phyloP scores from a whole-genome alignment of 176 grass and related monocot genomes.

The Coix lacrymajobi region DNA sequence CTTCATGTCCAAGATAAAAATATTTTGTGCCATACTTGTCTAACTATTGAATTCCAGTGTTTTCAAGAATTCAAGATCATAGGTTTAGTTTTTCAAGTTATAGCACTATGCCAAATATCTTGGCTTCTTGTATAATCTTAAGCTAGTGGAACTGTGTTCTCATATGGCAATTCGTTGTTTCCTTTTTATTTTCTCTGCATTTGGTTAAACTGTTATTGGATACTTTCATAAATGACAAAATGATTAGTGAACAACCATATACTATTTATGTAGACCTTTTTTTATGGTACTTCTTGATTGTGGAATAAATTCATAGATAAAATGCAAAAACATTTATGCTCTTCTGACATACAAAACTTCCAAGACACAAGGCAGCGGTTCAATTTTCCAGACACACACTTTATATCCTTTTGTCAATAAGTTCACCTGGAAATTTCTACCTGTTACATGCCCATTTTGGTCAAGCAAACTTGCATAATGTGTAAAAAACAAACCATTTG shows the following conservation, averaged over 20 bases:
- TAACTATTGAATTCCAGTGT: not conserved
- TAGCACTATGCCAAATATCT: not conserved
- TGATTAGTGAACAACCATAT: not conserved
- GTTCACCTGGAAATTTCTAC: not conserved
- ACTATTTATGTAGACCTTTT: not conserved
- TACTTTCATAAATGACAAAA: not conserved
- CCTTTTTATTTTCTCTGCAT: not conserved
- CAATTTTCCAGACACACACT: not conserved
- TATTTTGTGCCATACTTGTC: not conserved
- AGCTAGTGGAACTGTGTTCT: not conserved
- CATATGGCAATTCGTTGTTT: not conserved
- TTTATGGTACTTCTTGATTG: not conserved
- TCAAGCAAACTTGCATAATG: conserved; percentile 16
- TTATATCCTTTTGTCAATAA: not conserved
- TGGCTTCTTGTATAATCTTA: not conserved
- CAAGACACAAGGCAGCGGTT: not conserved
- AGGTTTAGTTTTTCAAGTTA: not conserved
- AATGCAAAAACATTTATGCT: not conserved
- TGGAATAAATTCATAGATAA: not conserved
- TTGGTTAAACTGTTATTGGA: not conserved
- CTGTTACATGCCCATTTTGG: not conserved
- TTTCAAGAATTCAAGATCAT: not conserved
- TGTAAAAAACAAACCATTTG: conserved; percentile 16
- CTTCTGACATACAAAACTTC: not conserved
- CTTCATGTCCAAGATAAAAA: not conserved